Conservation (phyloP, 2,329 filamentous ascomycete species). For the Claviceps spartinae region DNA sequence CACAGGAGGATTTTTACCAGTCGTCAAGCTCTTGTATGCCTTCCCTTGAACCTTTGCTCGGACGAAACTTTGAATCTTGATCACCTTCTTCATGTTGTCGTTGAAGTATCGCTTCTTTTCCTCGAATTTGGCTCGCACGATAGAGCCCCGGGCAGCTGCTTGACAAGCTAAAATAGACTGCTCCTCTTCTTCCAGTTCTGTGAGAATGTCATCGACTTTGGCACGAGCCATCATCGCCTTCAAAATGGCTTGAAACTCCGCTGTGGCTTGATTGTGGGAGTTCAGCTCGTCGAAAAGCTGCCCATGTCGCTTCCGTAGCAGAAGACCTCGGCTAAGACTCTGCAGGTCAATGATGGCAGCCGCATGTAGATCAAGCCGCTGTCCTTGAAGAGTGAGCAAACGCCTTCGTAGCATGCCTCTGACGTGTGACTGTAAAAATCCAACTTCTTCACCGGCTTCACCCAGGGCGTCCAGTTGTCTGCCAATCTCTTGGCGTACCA, state of each 20-base stretch:
- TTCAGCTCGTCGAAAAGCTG: constrained; percentile 56
- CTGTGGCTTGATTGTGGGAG: constrained; percentile 51
- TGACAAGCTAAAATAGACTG: constrained; percentile 64
- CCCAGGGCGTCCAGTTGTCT: constrained; percentile 34
- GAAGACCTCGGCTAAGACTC: constrained; percentile 49
- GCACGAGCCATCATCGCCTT: constrained; percentile 69
- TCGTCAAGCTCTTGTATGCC: constrained; percentile 93
- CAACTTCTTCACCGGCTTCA: constrained; percentile 29
- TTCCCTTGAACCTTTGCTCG: constrained; percentile 91
- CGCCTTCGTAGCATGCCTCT: constrained; percentile 48
- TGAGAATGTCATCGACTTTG: constrained; percentile 59
- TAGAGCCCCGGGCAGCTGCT: constrained; percentile 54
- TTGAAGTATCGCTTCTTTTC: constrained; percentile 83
- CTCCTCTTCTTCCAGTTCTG: constrained; percentile 71
- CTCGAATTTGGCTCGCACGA: constrained; percentile 62
- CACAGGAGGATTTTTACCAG: constrained; percentile 90
- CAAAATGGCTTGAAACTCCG: constrained; percentile 59
- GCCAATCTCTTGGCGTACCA: constrained; percentile 36
- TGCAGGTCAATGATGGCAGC: constrained; percentile 50
- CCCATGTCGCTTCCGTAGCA: constrained; percentile 46
- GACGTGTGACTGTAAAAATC: constrained; percentile 43
- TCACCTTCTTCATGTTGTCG: constrained; percentile 96
- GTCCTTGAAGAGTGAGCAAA: constrained; percentile 32
- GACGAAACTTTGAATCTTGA: constrained; percentile 97
- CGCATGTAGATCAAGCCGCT: constrained; percentile 44